Base-by-base conservation (phyloP, 1,284 basidiomycete genomes). In the Puccinia coronata region DNA sequence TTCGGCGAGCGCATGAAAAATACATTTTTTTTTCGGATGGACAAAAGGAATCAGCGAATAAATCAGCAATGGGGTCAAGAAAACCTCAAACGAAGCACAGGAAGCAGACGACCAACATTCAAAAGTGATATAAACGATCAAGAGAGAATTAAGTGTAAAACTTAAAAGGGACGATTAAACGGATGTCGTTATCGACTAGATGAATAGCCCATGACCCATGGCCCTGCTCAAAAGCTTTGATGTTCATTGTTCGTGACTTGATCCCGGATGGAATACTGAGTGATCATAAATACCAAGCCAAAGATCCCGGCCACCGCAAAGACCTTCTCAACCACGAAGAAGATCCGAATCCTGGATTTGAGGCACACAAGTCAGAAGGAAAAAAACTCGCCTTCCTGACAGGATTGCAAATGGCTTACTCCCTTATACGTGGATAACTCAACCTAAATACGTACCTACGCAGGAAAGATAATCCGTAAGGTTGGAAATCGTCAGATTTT, bases 251-350 rank as follows among this genome's bases (percentile, higher is more conserved):
- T 72, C 91, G 3, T 91, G 92, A 36, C 91, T 91, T 78, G 91
- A 90, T 77, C 61, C 82, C 86, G 85, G 85, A 99, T 98, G 86
- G 95, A 96, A 81, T 92, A 92, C 86, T 98, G 96, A 28, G 95
- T 96, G 82, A 97, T 91, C 47, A 92, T 85, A 83, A 88, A 86
- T 76, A 98, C 90, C 51, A 98, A 89, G 1, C 92, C 92, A 87
- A 99, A 98, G 0, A 96, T 98, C 67, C 96, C 96, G 85, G 98
- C 94, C 3, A 94, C 96, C 39, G 96, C 96, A 5, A 93, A 90
- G 0, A 93, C 93, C 89, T 98, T 98, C 87, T 99, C 96, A 82
- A 98, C 91, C 2, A 99, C 89, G 85, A 98, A 98, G 23, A 93
- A 85, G 0, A 94, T 95, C 2, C 96, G 47, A 39, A 57, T 47